Evolutionary conservation across 2,329 filamentous ascomycete species (phyloP).

Genomic region (Aspergillus persii): DNA sequence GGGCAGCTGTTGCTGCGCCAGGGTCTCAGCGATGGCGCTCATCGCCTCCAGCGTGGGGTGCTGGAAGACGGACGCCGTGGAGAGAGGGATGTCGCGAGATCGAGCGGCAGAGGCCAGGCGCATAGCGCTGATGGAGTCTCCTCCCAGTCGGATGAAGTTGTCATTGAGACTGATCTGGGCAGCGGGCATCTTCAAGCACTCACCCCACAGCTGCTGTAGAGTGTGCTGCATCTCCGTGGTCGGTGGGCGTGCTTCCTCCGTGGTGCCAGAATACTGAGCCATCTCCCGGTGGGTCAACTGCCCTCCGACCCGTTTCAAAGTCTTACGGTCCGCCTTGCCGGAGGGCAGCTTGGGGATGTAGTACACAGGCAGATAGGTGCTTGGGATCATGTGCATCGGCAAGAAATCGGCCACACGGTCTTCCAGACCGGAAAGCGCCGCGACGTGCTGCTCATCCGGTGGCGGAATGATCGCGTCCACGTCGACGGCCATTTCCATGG

Average conservation of each 20-base stretch:
- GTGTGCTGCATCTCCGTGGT: conserved; percentile 2
- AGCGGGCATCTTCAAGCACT: not conserved
- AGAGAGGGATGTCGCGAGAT: conserved; percentile 16
- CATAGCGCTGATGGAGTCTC: conserved; percentile 15
- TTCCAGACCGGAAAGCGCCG: conserved; percentile 5
- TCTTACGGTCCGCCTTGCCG: conserved; percentile 10
- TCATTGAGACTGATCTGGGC: conserved; percentile 12
- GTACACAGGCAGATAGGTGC: conserved; percentile 5
- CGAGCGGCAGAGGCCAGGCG: conserved; percentile 10
- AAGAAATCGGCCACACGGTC: conserved; percentile 5
- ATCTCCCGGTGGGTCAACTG: conserved; percentile 2
- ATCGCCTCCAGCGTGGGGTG: conserved; percentile 16
- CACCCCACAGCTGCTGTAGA: conserved; percentile 10
- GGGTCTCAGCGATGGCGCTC: conserved; percentile 4
- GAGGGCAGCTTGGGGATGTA: conserved; percentile 7
- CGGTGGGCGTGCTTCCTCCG: conserved; percentile 36
- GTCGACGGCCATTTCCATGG: not conserved
- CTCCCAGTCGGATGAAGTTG: conserved; percentile 15
- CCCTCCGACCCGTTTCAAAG: not conserved
- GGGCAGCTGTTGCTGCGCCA: conserved; percentile 6
- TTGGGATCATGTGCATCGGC: conserved; percentile 12
- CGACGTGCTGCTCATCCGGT: conserved; percentile 5
- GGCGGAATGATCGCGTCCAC: conserved; percentile 4
- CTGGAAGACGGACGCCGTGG: conserved; percentile 27
- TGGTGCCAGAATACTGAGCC: conserved; percentile 1